Conservation (phyloP, 2,329 filamentous ascomycete genomes). For the Penicillium frequentans region DNA sequence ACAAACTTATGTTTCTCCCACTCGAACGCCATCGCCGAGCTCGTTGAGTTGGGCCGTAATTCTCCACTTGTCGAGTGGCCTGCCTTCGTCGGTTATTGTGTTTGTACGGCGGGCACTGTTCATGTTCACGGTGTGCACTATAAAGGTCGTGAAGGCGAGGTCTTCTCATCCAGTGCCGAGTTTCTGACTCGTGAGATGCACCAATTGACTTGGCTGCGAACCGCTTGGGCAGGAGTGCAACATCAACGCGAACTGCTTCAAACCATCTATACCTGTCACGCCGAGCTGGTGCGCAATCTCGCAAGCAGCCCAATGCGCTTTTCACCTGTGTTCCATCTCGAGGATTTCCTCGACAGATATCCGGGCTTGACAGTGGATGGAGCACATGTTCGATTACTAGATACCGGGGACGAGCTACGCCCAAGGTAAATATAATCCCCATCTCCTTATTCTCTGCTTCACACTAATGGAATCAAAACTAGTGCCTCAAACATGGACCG, state of each 20-base stretch:
- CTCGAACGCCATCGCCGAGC: slow-evolving; percentile 81
- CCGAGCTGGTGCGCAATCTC: slow-evolving; percentile 73
- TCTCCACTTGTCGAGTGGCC: slow-evolving; percentile 79
- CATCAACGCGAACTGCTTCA: slow-evolving; percentile 79
- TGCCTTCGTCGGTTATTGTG: slow-evolving; percentile 80
- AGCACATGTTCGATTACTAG: slow-evolving; percentile 69
- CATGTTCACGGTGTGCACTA: slow-evolving; percentile 87
- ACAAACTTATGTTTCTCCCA: slow-evolving; percentile 85
- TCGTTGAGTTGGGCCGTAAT: slow-evolving; percentile 76
- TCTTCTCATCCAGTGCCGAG: slow-evolving; percentile 65
- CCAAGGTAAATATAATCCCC: slow-evolving; percentile 8
- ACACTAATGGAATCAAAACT: not conserved
- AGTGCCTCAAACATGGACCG: slow-evolving; percentile 14
- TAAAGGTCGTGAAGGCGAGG: slow-evolving; percentile 60
- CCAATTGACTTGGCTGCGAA: slow-evolving; percentile 71
- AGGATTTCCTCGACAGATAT: slow-evolving; percentile 86
- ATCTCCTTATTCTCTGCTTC: not conserved
- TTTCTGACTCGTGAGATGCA: slow-evolving; percentile 78
- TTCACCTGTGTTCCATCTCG: slow-evolving; percentile 76
- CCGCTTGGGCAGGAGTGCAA: slow-evolving; percentile 74
- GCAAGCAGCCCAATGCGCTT: slow-evolving; percentile 70
- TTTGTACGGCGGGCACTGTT: slow-evolving; percentile 82
- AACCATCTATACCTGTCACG: slow-evolving; percentile 74
- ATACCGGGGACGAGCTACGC: slow-evolving; percentile 58
- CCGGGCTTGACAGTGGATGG: slow-evolving; percentile 70